Conservation (phyloP, 2,329 filamentous ascomycete species). For the Aspergillus pseudotamarii region DNA sequence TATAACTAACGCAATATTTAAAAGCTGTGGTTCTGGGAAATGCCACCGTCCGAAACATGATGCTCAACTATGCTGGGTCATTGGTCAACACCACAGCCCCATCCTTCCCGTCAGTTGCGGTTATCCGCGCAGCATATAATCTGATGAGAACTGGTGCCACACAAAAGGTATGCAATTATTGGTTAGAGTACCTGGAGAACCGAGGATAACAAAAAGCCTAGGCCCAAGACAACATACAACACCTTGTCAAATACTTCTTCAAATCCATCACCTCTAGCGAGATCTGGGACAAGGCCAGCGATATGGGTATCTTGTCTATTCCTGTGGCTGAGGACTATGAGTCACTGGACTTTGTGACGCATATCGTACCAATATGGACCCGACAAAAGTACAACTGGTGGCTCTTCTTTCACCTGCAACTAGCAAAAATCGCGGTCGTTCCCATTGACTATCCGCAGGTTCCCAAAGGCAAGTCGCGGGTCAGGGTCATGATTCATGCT, state of each 20-base stretch:
- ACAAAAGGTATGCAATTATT: conserved; percentile 24
- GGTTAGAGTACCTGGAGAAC: too few relatives aligned
- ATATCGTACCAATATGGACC: too few relatives aligned
- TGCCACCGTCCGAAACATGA: conserved; percentile 55
- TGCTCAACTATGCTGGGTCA: conserved; percentile 69
- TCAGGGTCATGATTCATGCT: conserved; percentile 65
- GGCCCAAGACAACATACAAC: too few relatives aligned
- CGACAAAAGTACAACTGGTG: too few relatives aligned
- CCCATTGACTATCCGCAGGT: conserved; percentile 57
- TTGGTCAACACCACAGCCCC: conserved; percentile 70
- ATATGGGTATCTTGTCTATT: too few relatives aligned
- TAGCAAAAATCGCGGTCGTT: conserved; percentile 56
- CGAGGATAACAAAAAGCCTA: too few relatives aligned
- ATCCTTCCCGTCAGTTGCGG: conserved; percentile 55
- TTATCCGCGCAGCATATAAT: conserved; percentile 2
- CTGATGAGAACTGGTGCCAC: conserved; percentile 3
- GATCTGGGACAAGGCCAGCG: too few relatives aligned
- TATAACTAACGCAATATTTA: conserved; percentile 30
- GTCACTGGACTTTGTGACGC: too few relatives aligned
- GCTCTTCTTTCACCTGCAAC: too few relatives aligned
- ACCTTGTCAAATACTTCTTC: too few relatives aligned
- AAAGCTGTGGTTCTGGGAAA: conserved; percentile 60
- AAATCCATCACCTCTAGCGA: too few relatives aligned
- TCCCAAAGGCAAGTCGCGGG: conserved; percentile 57
- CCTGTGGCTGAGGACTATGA: too few relatives aligned